Evolutionary conservation across 495 filamentous ascomycete genomes (phyloP).

Genomic region (Penicillium nucicola): DNA sequence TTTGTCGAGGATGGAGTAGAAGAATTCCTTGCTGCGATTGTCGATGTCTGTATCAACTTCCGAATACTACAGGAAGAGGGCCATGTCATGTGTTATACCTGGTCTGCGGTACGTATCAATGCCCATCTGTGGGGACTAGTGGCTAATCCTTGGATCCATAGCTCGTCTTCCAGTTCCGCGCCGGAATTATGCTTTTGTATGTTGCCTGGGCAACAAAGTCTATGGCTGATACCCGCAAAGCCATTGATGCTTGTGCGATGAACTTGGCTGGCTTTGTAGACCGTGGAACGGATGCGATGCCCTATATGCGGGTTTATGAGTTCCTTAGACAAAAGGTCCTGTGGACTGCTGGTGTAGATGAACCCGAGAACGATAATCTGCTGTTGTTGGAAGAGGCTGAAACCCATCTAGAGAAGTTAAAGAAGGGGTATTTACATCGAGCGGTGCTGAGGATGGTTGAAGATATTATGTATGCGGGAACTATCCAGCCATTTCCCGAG

Average conservation of each 20-base stretch:
- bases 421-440: constrained; percentile 26
- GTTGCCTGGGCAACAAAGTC: constrained; percentile 24
- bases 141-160: constrained; percentile 6
- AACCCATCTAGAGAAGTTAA: constrained; percentile 19
- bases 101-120: constrained; percentile 28
- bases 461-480: constrained; percentile 25
- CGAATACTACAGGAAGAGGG: constrained; percentile 30
- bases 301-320: constrained; percentile 22
- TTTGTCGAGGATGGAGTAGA: constrained; percentile 26
- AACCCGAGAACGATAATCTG: not conserved
- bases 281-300: constrained; percentile 25
- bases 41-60: constrained; percentile 29
- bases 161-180: constrained; percentile 34
- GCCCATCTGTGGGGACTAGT: not conserved
- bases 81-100: constrained; percentile 35
- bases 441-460: constrained; percentile 33
- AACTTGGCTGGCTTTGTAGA: constrained; percentile 24
- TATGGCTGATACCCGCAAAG: constrained; percentile 14
- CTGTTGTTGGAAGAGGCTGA: constrained; percentile 16
- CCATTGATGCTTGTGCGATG: constrained; percentile 19
- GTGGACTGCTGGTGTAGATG: not conserved
- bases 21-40: constrained; percentile 26
- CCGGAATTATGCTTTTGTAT: constrained; percentile 32
- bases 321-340: constrained; percentile 20
- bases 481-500: not conserved